Conservation (phyloP, 768 basidiomycete species). For the Lactifluus rugatus region DNA sequence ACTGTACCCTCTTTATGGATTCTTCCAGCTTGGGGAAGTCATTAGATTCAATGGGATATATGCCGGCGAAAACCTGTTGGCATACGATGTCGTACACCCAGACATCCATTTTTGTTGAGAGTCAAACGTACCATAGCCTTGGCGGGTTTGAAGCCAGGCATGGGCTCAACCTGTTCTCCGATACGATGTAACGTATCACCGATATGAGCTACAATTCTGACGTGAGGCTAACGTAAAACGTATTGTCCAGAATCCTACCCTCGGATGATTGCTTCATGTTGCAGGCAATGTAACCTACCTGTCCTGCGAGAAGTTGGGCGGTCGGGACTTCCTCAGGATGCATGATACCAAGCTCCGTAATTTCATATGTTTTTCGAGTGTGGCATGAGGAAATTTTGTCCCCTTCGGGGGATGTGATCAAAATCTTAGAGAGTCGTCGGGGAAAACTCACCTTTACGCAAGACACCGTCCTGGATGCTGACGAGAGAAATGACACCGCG, state of each 20-base stretch:
- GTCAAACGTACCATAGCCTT: conserved; percentile 73
- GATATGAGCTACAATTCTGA: conserved; percentile 57
- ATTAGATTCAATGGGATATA: conserved; percentile 85
- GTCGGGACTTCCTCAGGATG: conserved; percentile 83
- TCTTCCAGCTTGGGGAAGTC: conserved; percentile 95
- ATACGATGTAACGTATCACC: conserved; percentile 86
- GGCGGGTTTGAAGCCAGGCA: conserved; percentile 85
- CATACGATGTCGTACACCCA: not conserved
- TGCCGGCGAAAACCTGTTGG: conserved; percentile 79
- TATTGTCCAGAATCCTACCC: conserved; percentile 37
- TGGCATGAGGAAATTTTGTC: conserved; percentile 83
- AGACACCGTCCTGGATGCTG: conserved; percentile 65
- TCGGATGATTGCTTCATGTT: conserved; percentile 97
- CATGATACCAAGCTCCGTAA: conserved; percentile 82
- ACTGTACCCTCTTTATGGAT: conserved; percentile 75
- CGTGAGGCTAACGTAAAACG: not conserved
- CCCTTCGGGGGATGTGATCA: conserved; percentile 36
- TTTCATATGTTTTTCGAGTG: conserved; percentile 81
- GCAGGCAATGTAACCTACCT: conserved; percentile 85
- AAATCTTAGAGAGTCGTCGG: not conserved
- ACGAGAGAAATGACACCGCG: conserved; percentile 92
- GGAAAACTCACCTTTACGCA: conserved; percentile 61
- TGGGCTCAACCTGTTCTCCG: conserved; percentile 64
- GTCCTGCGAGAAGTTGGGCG: conserved; percentile 56
- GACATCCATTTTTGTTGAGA: not conserved